Base-by-base conservation (phyloP, 306 rosid species). In the Albizia julibrissin region DNA sequence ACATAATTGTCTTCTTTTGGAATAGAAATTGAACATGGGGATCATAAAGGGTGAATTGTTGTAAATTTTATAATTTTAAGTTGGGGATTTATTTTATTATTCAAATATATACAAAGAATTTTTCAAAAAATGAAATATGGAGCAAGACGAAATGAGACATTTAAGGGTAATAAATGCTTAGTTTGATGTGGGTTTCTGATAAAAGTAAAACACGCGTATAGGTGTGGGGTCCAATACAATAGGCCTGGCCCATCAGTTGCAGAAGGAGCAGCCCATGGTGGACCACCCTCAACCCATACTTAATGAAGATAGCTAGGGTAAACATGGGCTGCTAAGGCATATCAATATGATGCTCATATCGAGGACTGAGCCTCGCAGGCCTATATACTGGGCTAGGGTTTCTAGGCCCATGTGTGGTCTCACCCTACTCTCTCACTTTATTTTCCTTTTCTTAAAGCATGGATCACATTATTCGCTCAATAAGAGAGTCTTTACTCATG, bases 321-420 rank as follows among this genome's bases (percentile, higher is more conserved):
- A 13, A 9, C 46, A 47, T 68, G 72, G 40, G 66, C 46, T 75
- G 65, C n/a, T 8, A 75, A 40, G 54, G 74, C 42, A 33, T 56
- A 27, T 76, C 10, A 72, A 43, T 47, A 11, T 14, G 31, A 6
- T 34, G 50, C 65, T 50, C 31, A 19, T 16, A n/a, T 42, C 64
- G 47, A 67, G 64, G 10, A 68, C 47, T 76, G 76, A 43, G n/a
- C 65, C 65, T 47, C n/a, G 11, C 11, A 39, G 44, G 71, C 44
- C 70, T 66, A 66, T 8, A 13, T 5, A 8, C 37, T 67, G 73
- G 77, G 73, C 67, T 74, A 21, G n/a, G 11, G 10, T 9, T 56
- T 54, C 15, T 1, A 79, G 72, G 77, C 77, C 83, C 80, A 56
- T 56, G 13, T 7, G 62, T 21, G 27, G 62, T n/a, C 62, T 56